phyloP scores from a whole-genome alignment of 2,329 filamentous ascomycete genomes.

The Nemania abortiva region DNA sequence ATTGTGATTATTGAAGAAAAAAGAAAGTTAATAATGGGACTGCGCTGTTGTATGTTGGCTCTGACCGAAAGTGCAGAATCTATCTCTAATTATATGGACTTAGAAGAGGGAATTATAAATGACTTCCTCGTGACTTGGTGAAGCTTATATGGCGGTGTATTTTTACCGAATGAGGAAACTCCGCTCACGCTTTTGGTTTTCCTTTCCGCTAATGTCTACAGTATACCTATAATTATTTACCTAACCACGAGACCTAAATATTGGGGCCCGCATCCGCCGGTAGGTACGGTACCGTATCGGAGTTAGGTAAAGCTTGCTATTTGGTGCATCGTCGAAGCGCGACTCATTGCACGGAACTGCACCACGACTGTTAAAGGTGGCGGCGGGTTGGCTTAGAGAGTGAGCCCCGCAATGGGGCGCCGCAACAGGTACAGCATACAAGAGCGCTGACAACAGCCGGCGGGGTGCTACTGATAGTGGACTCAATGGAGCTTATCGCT shows the following conservation, averaged over 20 bases:
- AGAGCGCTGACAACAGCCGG: neutral
- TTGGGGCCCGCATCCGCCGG: neutral
- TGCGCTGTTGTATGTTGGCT: neutral
- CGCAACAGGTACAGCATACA: neutral
- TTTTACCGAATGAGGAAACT: slow-evolving; percentile 35
- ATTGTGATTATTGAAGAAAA: neutral
- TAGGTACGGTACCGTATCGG: neutral
- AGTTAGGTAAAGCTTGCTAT: neutral
- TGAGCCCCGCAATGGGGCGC: neutral
- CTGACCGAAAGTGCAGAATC: neutral
- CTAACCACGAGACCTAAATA: neutral
- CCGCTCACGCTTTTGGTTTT: slow-evolving; percentile 21
- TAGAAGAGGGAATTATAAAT: neutral
- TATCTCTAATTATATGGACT: slow-evolving; percentile 5
- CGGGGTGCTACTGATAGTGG: slow-evolving; percentile 40
- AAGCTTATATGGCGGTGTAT: slow-evolving; percentile 23
- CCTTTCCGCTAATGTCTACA: neutral
- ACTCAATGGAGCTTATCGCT: slow-evolving; percentile 41
- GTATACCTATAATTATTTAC: neutral
- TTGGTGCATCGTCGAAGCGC: neutral
- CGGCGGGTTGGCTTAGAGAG: neutral
- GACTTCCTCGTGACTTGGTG: neutral
- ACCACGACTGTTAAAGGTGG: neutral
- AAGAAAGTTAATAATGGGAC: neutral
- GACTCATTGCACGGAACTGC: neutral